Percentiles rank a stretch among this genome's conserved stretches.
phyloP scores from a whole-genome alignment of 2,329 filamentous ascomycete genomes.

The Pseudocercospora crystallina region DNA sequence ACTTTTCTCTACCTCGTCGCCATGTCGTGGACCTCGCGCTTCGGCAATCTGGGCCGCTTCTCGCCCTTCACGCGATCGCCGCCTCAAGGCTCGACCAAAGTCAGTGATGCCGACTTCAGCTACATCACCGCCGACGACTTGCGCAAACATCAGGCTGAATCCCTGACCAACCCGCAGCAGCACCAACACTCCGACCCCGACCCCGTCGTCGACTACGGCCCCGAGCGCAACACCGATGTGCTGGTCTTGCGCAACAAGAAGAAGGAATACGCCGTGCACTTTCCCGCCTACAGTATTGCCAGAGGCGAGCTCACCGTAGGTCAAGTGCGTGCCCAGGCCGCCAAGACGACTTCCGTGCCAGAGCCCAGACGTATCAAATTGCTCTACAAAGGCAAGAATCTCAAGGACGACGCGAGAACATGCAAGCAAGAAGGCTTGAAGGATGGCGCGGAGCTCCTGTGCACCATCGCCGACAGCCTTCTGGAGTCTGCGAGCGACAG shows the following conservation, averaged over 20 bases:
- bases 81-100: slow-evolving; percentile 49
- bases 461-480: slow-evolving; percentile 56
- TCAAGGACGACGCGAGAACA: slow-evolving; percentile 63
- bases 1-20: slow-evolving; percentile 39
- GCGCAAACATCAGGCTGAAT: slow-evolving; percentile 38
- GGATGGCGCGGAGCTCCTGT: slow-evolving; percentile 61
- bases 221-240: slow-evolving; percentile 64
- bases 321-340: slow-evolving; percentile 67
- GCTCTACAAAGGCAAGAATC: slow-evolving; percentile 69
- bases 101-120: slow-evolving; percentile 74
- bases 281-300: slow-evolving; percentile 72
- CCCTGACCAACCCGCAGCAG: slow-evolving; percentile 19
- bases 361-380: slow-evolving; percentile 62
- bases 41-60: slow-evolving; percentile 48
- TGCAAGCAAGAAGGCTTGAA: slow-evolving; percentile 60
- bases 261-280: slow-evolving; percentile 66
- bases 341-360: slow-evolving; percentile 63
- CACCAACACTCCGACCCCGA: slow-evolving; percentile 47
- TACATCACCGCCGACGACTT: slow-evolving; percentile 81
- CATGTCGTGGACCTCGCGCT: slow-evolving; percentile 50
- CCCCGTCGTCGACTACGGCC: slow-evolving; percentile 31
- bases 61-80: slow-evolving; percentile 50
- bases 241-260: slow-evolving; percentile 68
- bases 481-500: slow-evolving; percentile 40
- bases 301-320: slow-evolving; percentile 68